phyloP scores from a whole-genome alignment of 2,329 filamentous ascomycete species.

The Penicillium olsonii region DNA sequence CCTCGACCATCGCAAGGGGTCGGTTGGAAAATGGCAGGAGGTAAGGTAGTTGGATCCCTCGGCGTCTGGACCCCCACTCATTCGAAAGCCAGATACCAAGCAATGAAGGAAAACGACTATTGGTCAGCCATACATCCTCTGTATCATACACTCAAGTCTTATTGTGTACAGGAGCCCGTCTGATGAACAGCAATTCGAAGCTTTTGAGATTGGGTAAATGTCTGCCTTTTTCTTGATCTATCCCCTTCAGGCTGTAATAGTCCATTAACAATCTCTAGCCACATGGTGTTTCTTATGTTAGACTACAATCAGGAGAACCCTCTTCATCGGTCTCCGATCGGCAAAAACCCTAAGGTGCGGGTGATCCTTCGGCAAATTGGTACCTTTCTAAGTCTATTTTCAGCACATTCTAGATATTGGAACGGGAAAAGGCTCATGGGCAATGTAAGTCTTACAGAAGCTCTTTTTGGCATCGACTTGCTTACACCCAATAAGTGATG shows the following conservation, averaged over 20 bases:
- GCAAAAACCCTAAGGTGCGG: conserved; percentile 13
- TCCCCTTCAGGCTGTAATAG: no score
- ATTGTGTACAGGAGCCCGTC: conserved; percentile 17
- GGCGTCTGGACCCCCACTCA: neutral
- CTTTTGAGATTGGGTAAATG: conserved; percentile 19
- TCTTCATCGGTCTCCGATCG: conserved; percentile 17
- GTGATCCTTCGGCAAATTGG: neutral
- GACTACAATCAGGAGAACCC: conserved; percentile 16
- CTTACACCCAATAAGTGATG: conserved; percentile 2
- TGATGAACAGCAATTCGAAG: conserved; percentile 21
- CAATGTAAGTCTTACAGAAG: conserved; percentile 12
- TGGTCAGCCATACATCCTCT: conserved; percentile 11
- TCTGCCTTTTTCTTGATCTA: no score
- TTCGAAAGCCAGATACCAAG: conserved; percentile 14
- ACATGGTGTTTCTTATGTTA: conserved; percentile 18
- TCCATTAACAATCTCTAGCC: conserved; percentile 11
- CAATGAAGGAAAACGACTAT: conserved; percentile 21
- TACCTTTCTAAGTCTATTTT: neutral
- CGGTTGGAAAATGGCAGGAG: conserved; percentile 18
- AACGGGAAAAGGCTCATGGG: conserved; percentile 20
- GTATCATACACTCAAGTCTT: neutral
- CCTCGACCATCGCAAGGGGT: conserved; percentile 14
- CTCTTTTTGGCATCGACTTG: neutral
- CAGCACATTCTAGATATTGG: conserved; percentile 20
- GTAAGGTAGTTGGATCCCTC: neutral